Base-by-base conservation (phyloP, 176 grass and related monocot genomes). In the Saccharum spontaneum region DNA sequence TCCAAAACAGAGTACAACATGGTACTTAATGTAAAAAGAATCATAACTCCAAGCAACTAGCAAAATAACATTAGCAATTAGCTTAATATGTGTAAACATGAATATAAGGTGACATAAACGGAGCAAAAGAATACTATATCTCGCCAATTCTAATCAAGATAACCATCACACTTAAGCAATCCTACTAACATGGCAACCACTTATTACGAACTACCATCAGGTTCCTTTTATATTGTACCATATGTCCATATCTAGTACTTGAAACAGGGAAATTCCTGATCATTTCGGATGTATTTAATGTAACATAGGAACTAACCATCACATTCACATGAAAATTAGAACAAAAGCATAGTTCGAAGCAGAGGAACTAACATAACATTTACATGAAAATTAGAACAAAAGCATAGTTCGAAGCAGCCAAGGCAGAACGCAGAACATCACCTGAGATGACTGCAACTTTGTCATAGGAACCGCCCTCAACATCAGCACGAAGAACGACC, bases 391-490 rank as follows among this genome's bases (percentile, higher is more conserved):
- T 43, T 81, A 62, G 37, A 37, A 71, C 7, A 15, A 49, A 68
- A 67, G 48, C 57, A 31, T 45, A 62, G 39, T 74, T 69, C 48
- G 8, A 54, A 23, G 60, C 30, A 69, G 30, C 28, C 64, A 77
- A 24, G 31, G 20, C 37, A 16, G 16, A 69, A 96, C 90, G 8
- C 45, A 16, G 16, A 69, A 96, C 92, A 15, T 3, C 55, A 99
- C 97, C 97, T 86, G 97, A 99, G 79, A 99, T 96, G 81, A 99
- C 93, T 0, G 94, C 94, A 57, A 99, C 97, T 79, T 99, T 99
- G 37, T 94, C 90, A 86, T 89, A 96, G 68, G 79, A 57, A 22
- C 83, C 85, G 14, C 78, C 55, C 33, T 72, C 72, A 3, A 96
- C 94, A 92, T 99, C 97, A 77, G 97, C 97, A 73, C 97, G 93